Evolutionary conservation across 1,139 yeast genomes (phyloP), one percentile per base, ranked within the genome.

Genomic region (Lodderomyces theae): DNA sequence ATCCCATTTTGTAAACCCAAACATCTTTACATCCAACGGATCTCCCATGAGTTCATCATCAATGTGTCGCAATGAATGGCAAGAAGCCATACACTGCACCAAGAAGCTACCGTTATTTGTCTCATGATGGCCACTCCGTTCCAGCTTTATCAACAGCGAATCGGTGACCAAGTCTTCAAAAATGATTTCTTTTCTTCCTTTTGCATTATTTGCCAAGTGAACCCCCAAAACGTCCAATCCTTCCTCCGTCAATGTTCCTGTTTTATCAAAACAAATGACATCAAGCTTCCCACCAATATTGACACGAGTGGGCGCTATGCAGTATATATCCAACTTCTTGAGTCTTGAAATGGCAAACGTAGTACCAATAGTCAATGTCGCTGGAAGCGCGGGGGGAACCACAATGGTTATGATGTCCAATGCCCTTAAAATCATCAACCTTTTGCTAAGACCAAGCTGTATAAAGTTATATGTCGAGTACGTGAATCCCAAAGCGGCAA

Each of bases 381-480:
- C 98, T 0, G 99, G 99, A 39, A 92, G 72, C 0, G 98, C 98
- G 1, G 99, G 99, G 2, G 99, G 99, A 2, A 92, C 96, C 10
- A 94, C 98, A 57, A 92, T 89, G 0, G 99, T 92, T 42, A 92
- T 85, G 43, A 92, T 79, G 64, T 92, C 99, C 46, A 94, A 68
- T 0, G 97, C 97, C 52, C 99, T 76, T 42, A 94, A 68, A 8
- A 90, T 72, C 71, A 92, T 92, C 25, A 85, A 63, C 37, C 71
- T 74, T 44, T 76, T 77, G 3, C 85, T 80, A 37, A 90, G 62
- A 0, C 94, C 92, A 52, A 94, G 65, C 52, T 79, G 71, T 44
- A 92, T 74, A 59, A 92, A 94, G 56, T 88, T 87, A 49, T 84
- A 72, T 2, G 96, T 86, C 29, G 96, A 87, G 47, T 86, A 77